Evolutionary conservation across 805 yeast genomes (phyloP).

Genomic region (Priceomyces castillae): DNA sequence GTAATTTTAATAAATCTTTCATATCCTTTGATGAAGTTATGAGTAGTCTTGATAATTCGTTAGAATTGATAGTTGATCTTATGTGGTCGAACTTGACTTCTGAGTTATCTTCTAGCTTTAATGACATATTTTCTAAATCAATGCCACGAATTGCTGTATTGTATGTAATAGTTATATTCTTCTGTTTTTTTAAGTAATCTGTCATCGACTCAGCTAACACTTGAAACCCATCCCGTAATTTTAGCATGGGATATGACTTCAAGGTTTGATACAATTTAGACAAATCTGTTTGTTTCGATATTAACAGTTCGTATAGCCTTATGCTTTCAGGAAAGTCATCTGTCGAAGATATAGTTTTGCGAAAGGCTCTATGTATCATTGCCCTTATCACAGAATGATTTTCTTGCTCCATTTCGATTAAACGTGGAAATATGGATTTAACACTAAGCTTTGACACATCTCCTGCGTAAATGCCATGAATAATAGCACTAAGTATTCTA

Average conservation of each 20-base stretch:
- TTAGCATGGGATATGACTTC: constrained; percentile 60
- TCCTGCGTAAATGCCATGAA: constrained; percentile 85
- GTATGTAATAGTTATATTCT: constrained; percentile 42
- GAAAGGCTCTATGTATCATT: constrained; percentile 31
- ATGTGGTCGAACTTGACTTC: constrained; percentile 48
- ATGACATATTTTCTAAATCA: constrained; percentile 14
- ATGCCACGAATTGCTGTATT: constrained; percentile 23
- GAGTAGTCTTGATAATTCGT: constrained; percentile 31
- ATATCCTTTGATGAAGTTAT: constrained; percentile 16
- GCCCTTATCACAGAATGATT: constrained; percentile 58
- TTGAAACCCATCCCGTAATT: constrained; percentile 56
- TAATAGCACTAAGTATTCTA: constrained; percentile 73
- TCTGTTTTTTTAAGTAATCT: constrained; percentile 29
- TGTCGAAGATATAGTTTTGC: constrained; percentile 8
- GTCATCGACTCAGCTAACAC: constrained; percentile 46
- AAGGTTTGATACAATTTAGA: constrained; percentile 33
- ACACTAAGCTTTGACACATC: constrained; percentile 68
- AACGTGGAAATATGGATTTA: constrained; percentile 51
- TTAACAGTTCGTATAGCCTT: constrained; percentile 32
- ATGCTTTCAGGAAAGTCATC: constrained; percentile 5
- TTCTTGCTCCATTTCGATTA: constrained; percentile 56
- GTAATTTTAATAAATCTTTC: constrained; percentile 21
- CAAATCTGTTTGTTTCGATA: constrained; percentile 43
- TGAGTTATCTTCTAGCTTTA: constrained; percentile 14
- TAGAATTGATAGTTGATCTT: constrained; percentile 55